Percentiles rank a stretch among this genome's conserved stretches.
Conservation (phyloP, 768 basidiomycete species). For the Naematelia aurantialba region DNA sequence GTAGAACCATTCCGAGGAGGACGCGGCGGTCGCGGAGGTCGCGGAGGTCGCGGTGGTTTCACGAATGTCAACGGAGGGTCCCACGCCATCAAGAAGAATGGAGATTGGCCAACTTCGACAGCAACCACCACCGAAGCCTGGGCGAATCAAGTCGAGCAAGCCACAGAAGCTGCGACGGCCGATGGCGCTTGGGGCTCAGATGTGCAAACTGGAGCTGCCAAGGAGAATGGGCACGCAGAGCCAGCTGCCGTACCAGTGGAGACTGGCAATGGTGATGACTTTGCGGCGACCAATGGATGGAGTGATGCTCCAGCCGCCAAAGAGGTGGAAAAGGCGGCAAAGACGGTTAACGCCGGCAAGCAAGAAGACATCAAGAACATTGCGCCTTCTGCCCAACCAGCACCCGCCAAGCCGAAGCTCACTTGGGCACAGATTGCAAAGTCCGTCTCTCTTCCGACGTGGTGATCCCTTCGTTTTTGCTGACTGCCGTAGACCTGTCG, state of each 20-base stretch:
- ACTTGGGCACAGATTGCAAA: conserved; percentile 53
- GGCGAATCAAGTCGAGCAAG: conserved; percentile 40
- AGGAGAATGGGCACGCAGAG: conserved; percentile 20
- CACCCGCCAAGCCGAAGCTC: conserved; percentile 45
- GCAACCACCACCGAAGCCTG: conserved; percentile 43
- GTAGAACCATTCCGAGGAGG: conserved; percentile 41
- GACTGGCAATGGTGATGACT: conserved; percentile 39
- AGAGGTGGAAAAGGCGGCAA: conserved; percentile 46
- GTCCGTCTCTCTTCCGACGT: conserved; percentile 31
- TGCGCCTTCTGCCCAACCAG: conserved; percentile 27
- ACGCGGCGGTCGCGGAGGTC: conserved; percentile 48
- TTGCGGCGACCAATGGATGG: conserved; percentile 44
- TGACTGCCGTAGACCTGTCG: conserved; percentile 31
- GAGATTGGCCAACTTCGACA: conserved; percentile 36
- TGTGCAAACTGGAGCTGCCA: conserved; percentile 11
- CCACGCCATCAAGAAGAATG: neutral
- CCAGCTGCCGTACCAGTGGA: conserved; percentile 7
- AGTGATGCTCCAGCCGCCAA: conserved; percentile 47
- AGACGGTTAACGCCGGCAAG: conserved; percentile 34
- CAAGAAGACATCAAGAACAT: conserved; percentile 32
- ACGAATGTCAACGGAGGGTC: conserved; percentile 26
- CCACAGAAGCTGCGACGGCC: conserved; percentile 27
- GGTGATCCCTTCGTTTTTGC: neutral
- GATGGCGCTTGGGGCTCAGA: conserved; percentile 13
- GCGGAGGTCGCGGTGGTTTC: conserved; percentile 48